These are phyloP conservation scores for Cryptococcus jaspeensis DNA, from an alignment of 1,284 basidiomycete genomes.

Conservation along the genomic window DNA sequence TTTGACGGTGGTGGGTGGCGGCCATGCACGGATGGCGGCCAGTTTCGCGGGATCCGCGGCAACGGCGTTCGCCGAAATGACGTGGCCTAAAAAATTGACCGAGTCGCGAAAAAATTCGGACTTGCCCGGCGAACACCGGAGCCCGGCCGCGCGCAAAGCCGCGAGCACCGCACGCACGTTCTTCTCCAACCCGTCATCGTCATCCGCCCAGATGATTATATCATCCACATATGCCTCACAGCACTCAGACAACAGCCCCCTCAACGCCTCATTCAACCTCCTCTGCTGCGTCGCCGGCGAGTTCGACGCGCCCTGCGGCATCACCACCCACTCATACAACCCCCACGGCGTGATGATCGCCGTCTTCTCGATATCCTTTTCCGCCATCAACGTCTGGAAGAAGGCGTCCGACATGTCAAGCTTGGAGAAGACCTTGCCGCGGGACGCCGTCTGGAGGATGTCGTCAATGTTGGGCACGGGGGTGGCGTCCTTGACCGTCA, in stretches of 20 bases:
- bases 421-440: not conserved
- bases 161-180: not conserved
- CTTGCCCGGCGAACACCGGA: not conserved
- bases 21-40: too few species aligned
- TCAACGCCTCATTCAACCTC: not conserved
- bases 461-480: not conserved
- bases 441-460: not conserved
- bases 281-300: not conserved
- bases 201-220: not conserved
- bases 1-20: not conserved
- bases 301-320: not conserved
- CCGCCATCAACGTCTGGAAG: conserved; percentile 1
- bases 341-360: not conserved
- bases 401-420: not conserved
- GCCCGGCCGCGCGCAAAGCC: not conserved
- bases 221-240: conserved; percentile 3
- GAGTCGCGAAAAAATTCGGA: not conserved
- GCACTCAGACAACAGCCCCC: not conserved
- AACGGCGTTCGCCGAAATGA: not conserved
- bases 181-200: not conserved
- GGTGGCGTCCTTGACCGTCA: not conserved
- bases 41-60: not conserved
- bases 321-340: not conserved
- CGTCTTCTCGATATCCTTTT: not conserved
- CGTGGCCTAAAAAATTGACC: not conserved